Evolutionary conservation across 306 rosid species (phyloP).

Genomic region (Castanea mollissima): DNA sequence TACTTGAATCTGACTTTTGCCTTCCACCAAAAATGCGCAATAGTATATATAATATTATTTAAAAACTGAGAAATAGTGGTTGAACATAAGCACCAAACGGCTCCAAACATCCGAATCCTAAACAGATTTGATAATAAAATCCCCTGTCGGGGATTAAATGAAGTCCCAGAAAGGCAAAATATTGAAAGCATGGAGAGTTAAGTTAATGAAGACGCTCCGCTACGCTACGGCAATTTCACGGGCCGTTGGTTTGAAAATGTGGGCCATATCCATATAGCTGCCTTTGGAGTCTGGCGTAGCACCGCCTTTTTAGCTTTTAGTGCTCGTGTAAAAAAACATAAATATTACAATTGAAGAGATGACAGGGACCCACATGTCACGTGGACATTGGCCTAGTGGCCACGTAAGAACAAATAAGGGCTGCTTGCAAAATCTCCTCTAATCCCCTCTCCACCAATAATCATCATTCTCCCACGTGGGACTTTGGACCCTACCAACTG

Average conservation of each 20-base stretch:
- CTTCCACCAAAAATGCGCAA: too few relatives aligned
- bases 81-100: too few relatives aligned
- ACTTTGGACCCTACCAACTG: slow-evolving; percentile 31
- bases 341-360: neutral
- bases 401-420: slow-evolving; percentile 45
- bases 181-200: too few relatives aligned
- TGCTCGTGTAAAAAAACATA: neutral
- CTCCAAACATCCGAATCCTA: too few relatives aligned
- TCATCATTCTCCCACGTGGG: slow-evolving; percentile 78
- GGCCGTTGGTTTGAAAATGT: neutral
- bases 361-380: slow-evolving; percentile 52
- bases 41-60: too few relatives aligned
- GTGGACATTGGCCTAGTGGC: slow-evolving; percentile 41
- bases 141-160: too few relatives aligned
- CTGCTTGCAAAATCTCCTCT: slow-evolving; percentile 54
- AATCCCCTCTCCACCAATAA: slow-evolving; percentile 88
- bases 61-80: too few relatives aligned
- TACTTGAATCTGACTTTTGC: fast-evolving
- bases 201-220: neutral
- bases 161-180: too few relatives aligned
- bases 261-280: slow-evolving; percentile 4
- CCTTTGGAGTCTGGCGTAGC: neutral
- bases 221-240: neutral
- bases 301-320: neutral
- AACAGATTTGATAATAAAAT: too few relatives aligned